Conservation (phyloP, 2,329 filamentous ascomycete genomes). For the Sporothrix pseudoabietina region DNA sequence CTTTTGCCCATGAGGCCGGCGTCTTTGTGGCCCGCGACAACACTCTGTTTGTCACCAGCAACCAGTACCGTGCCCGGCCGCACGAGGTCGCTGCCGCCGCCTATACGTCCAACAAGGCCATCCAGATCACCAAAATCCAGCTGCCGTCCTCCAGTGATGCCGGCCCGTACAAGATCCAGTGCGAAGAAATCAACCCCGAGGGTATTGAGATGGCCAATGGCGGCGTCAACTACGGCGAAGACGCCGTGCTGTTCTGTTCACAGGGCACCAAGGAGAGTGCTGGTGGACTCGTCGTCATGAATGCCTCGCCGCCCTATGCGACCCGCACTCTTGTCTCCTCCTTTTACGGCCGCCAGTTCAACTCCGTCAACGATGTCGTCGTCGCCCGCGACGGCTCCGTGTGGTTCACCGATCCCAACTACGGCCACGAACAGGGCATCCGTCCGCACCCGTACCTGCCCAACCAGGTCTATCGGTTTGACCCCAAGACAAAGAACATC, state of each 20-base stretch:
- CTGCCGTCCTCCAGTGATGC: slow-evolving; percentile 4
- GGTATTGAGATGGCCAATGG: slow-evolving; percentile 30
- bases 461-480: slow-evolving; percentile 52
- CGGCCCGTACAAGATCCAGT: background rate
- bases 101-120: slow-evolving; percentile 14
- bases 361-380: slow-evolving; percentile 50
- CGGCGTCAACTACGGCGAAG: slow-evolving; percentile 47
- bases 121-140: slow-evolving; percentile 26
- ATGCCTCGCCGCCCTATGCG: slow-evolving; percentile 39
- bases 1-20: slow-evolving; percentile 33
- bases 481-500: slow-evolving; percentile 45
- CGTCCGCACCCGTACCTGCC: slow-evolving; percentile 49
- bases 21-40: slow-evolving; percentile 29
- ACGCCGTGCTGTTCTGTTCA: slow-evolving; percentile 37
- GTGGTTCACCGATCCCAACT: slow-evolving; percentile 54
- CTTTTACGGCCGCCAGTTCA: slow-evolving; percentile 51
- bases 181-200: slow-evolving; percentile 23
- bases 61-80: slow-evolving; percentile 17
- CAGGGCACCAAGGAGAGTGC: slow-evolving; percentile 33
- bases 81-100: background rate
- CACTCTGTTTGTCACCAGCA: slow-evolving; percentile 31
- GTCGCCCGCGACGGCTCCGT: slow-evolving; percentile 45
- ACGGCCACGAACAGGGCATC: slow-evolving; percentile 50
- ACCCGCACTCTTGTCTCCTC: slow-evolving; percentile 45
- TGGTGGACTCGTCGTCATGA: slow-evolving; percentile 47